Evolutionary conservation across 208 protist genomes (phyloP).

Genomic region (Vickermania spadyakhi): DNA sequence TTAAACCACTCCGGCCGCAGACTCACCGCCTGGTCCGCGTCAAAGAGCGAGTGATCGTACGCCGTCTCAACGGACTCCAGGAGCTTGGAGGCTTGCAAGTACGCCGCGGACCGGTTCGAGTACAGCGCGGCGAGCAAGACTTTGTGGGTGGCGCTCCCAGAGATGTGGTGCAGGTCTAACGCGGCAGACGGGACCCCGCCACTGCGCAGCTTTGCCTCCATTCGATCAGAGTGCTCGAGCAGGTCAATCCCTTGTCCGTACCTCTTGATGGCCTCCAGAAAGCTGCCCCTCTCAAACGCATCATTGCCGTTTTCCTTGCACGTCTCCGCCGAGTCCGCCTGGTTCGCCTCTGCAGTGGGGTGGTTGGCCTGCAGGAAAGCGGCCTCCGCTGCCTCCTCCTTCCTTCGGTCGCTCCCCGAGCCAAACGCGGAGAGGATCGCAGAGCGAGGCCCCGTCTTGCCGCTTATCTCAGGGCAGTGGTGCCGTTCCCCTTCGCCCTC

Average conservation of each 20-base stretch:
- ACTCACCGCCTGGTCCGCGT: conserved; percentile 79
- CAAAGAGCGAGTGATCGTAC: conserved; percentile 70
- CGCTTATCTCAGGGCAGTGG: too few relatives aligned
- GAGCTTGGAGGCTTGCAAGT: conserved; percentile 51
- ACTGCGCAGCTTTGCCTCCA: not conserved
- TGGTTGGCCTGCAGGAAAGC: not conserved
- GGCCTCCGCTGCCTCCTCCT: not conserved
- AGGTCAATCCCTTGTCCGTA: conserved; percentile 84
- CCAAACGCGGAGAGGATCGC: not conserved
- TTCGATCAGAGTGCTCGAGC: conserved; percentile 5
- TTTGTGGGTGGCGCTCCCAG: conserved; percentile 2
- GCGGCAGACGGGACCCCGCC: not conserved
- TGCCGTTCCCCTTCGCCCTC: too few relatives aligned
- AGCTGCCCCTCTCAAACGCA: conserved; percentile 76
- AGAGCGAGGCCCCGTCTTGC: not conserved
- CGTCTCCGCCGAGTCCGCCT: conserved; percentile 23
- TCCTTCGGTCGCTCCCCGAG: not conserved
- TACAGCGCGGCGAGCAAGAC: conserved; percentile 74
- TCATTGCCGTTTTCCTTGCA: conserved; percentile 86
- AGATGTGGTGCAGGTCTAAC: not conserved
- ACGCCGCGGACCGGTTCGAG: conserved; percentile 93
- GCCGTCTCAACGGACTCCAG: conserved; percentile 26
- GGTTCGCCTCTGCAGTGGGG: not conserved
- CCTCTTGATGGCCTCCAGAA: conserved; percentile 51
- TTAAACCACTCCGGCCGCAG: conserved; percentile 92